Evolutionary conservation across 176 grass and related monocot genomes (phyloP).

Genomic region (Aegilops tauschii): DNA sequence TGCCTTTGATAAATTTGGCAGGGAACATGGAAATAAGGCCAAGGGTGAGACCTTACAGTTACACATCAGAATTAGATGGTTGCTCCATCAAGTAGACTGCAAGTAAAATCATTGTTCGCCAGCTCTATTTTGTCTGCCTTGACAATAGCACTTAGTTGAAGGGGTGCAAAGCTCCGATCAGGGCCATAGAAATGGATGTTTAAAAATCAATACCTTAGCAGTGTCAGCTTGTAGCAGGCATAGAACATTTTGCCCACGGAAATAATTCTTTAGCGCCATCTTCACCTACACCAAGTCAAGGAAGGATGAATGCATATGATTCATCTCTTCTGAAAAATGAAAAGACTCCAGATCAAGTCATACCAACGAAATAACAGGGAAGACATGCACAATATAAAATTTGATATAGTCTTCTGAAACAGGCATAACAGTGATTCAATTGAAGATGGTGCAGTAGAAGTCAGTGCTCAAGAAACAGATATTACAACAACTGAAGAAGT

Average conservation of each 20-base stretch:
- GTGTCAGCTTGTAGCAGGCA: conserved; percentile 61
- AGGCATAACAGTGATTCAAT: not conserved
- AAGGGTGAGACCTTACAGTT: not conserved
- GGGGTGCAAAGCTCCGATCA: conserved; percentile 51
- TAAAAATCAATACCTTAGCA: conserved; percentile 46
- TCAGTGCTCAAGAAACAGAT: not conserved
- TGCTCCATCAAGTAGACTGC: conserved; percentile 45
- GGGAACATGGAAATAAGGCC: not conserved
- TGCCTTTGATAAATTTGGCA: not conserved
- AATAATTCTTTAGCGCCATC: conserved; percentile 67
- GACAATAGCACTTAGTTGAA: conserved; percentile 36
- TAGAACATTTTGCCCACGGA: conserved; percentile 47
- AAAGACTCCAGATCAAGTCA: not conserved
- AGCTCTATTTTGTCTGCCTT: conserved; percentile 60
- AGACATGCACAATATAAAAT: not conserved
- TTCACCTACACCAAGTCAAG: conserved; percentile 56
- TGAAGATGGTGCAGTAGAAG: not conserved
- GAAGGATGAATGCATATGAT: not conserved
- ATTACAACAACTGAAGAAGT: no score
- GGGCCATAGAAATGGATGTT: conserved; percentile 65
- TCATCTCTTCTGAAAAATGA: not conserved
- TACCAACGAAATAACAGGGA: not conserved
- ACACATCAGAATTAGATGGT: not conserved
- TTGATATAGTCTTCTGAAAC: not conserved
- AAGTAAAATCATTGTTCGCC: conserved; percentile 44